Conservation (phyloP, 2,329 filamentous ascomycete genomes). For the Colletotrichum sublineola region DNA sequence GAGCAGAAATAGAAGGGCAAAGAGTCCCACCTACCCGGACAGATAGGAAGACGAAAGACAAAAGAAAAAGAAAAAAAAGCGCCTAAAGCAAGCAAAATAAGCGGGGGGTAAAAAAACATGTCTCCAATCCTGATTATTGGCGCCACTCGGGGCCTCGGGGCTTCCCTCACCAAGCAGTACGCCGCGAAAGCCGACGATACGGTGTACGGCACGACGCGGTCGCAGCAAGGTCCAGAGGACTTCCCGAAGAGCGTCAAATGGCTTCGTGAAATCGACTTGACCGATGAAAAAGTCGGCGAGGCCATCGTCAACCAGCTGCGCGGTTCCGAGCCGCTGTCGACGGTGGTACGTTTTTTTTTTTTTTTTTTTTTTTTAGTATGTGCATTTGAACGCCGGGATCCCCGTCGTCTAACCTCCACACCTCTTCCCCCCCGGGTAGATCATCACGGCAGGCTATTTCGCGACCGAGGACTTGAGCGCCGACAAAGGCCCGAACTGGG, state of each 20-base stretch:
- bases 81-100: not conserved
- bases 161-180: conserved; percentile 71
- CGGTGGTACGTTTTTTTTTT: conserved; percentile 54
- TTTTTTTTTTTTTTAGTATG: not conserved
- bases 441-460: conserved; percentile 80
- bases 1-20: conserved; percentile 20
- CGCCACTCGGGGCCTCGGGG: conserved; percentile 77
- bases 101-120: conserved; percentile 50
- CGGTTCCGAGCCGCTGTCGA: conserved; percentile 55
- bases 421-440: conserved; percentile 52
- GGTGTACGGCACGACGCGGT: conserved; percentile 73
- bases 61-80: not conserved
- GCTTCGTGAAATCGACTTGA: conserved; percentile 71
- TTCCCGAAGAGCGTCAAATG: conserved; percentile 64
- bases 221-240: conserved; percentile 57
- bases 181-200: conserved; percentile 58
- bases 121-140: conserved; percentile 73
- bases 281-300: conserved; percentile 60
- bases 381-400: conserved; percentile 22
- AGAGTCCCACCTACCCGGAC: not conserved
- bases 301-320: conserved; percentile 61
- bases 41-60: too few relatives aligned
- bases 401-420: not conserved
- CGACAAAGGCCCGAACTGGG: conserved; percentile 71
- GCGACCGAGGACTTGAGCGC: conserved; percentile 72